Percentiles rank a stretch among this genome's conserved stretches.
These are phyloP conservation scores for Plantago coronopus DNA, from an alignment of 305 asterid genomes.

Conservation along the genomic window DNA sequence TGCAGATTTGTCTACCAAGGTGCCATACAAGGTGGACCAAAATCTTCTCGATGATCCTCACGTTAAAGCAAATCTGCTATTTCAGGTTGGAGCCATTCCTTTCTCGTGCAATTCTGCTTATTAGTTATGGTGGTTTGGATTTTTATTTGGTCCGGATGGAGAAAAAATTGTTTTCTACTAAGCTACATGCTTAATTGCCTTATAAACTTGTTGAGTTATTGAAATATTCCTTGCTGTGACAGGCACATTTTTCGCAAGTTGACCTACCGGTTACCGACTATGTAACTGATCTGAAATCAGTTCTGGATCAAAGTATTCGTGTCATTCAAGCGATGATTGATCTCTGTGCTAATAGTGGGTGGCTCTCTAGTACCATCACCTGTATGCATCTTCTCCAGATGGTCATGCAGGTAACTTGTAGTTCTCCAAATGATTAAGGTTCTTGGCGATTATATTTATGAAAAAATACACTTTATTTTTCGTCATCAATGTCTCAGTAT, in stretches of 20 bases:
- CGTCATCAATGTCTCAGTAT: no score
- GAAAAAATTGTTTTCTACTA: no score
- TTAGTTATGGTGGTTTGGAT: slow-evolving; percentile 6
- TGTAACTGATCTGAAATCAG: slow-evolving; percentile 87
- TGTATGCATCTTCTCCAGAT: slow-evolving; percentile 95
- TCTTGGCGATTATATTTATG: no score
- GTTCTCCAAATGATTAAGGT: no score
- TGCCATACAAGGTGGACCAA: slow-evolving; percentile 73
- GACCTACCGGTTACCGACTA: slow-evolving; percentile 89
- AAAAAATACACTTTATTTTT: no score
- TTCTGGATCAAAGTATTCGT: slow-evolving; percentile 95
- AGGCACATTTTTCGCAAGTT: slow-evolving; percentile 92
- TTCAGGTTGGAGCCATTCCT: slow-evolving; percentile 56
- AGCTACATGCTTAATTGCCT: slow-evolving; percentile 4
- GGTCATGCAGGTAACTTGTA: slow-evolving; percentile 89
- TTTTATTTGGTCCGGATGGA: slow-evolving; percentile 7
- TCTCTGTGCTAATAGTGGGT: slow-evolving; percentile 96
- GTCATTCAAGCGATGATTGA: slow-evolving; percentile 98
- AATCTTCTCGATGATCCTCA: slow-evolving; percentile 94
- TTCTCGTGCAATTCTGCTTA: slow-evolving; percentile 19
- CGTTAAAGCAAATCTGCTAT: slow-evolving; percentile 92
- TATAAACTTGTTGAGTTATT: slow-evolving; percentile 9
- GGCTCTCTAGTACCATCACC: slow-evolving; percentile 86
- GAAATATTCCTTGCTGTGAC: slow-evolving; percentile 27
- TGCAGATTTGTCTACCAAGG: slow-evolving; percentile 68